These are phyloP conservation scores for Colletotrichum eleusines DNA, from an alignment of 2,329 filamentous ascomycete species.

Conservation along the genomic window DNA sequence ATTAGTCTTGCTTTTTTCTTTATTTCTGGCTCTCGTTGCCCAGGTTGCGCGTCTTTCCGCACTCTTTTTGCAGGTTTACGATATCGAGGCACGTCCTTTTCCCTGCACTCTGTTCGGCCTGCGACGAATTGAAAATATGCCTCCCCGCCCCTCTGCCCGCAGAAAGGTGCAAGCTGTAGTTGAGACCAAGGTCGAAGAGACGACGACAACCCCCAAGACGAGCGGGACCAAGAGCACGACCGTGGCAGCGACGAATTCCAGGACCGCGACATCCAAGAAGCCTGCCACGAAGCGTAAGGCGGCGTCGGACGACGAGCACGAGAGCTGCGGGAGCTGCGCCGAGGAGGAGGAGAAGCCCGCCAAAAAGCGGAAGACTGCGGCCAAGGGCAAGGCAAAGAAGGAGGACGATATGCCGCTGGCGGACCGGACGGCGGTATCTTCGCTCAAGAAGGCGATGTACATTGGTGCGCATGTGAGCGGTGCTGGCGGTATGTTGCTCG, in stretches of 20 bases:
- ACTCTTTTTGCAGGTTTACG: not conserved
- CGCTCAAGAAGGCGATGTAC: constrained; percentile 78
- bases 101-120: too few relatives aligned
- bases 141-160: constrained; percentile 50
- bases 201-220: constrained; percentile 43
- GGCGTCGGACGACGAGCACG: constrained; percentile 45
- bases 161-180: constrained; percentile 48
- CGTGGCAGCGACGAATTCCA: constrained; percentile 29
- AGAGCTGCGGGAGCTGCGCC: constrained; percentile 44
- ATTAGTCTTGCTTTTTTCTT: constrained; percentile 14
- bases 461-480: constrained; percentile 93
- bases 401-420: constrained; percentile 72
- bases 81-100: not conserved
- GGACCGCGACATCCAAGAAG: constrained; percentile 40
- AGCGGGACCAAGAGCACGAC: constrained; percentile 28
- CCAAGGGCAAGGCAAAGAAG: constrained; percentile 50
- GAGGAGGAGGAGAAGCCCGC: constrained; percentile 45
- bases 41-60: too few relatives aligned
- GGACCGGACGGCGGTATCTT: constrained; percentile 71
- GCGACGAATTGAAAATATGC: constrained; percentile 45
- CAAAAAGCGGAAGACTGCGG: constrained; percentile 59
- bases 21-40: not conserved
- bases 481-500: constrained; percentile 77
- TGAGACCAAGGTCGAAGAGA: constrained; percentile 43
- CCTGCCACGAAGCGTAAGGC: constrained; percentile 50